phyloP scores from a whole-genome alignment of 2,329 filamentous ascomycete species.

The Xylariaceae sp. region DNA sequence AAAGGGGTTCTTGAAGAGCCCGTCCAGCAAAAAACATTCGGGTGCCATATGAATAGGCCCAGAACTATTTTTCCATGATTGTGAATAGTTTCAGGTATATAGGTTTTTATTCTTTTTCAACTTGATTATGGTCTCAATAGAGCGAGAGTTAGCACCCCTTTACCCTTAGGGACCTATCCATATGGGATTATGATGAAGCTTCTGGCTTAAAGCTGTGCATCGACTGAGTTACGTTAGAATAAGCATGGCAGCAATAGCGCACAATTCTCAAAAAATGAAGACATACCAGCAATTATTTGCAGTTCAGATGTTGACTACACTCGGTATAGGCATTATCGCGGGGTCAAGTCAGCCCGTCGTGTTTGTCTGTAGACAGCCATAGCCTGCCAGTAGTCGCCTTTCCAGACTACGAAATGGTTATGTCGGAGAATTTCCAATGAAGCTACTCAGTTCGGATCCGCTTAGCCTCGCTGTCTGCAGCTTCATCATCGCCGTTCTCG shows the following conservation, averaged over 20 bases:
- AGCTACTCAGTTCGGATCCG: slow-evolving; percentile 31
- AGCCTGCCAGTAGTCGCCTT: background rate
- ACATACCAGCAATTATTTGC: slow-evolving; percentile 10
- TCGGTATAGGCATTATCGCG: background rate
- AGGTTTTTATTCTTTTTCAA: slow-evolving; percentile 4
- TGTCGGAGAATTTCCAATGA: too few relatives aligned
- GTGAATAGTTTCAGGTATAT: slow-evolving; percentile 11
- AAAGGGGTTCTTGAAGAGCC: slow-evolving; percentile 25
- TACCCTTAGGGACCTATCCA: background rate
- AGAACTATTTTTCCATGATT: slow-evolving; percentile 7
- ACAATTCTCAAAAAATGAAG: background rate
- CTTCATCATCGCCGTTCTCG: slow-evolving; percentile 38
- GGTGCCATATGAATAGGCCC: background rate
- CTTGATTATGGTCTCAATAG: slow-evolving; percentile 11
- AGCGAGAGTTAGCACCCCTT: background rate
- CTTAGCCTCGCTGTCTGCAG: slow-evolving; percentile 34
- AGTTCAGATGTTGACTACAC: background rate
- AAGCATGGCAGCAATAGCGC: background rate
- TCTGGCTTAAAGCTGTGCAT: background rate
- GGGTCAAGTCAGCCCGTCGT: background rate
- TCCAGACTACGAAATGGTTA: background rate
- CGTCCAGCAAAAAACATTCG: slow-evolving; percentile 1
- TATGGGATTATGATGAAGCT: background rate
- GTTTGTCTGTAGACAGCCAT: background rate
- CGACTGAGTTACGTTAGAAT: slow-evolving; percentile 14